These are phyloP conservation scores for Saccharomycopsis sp. DNA, from an alignment of 805 yeast genomes.

Conservation along the genomic window DNA sequence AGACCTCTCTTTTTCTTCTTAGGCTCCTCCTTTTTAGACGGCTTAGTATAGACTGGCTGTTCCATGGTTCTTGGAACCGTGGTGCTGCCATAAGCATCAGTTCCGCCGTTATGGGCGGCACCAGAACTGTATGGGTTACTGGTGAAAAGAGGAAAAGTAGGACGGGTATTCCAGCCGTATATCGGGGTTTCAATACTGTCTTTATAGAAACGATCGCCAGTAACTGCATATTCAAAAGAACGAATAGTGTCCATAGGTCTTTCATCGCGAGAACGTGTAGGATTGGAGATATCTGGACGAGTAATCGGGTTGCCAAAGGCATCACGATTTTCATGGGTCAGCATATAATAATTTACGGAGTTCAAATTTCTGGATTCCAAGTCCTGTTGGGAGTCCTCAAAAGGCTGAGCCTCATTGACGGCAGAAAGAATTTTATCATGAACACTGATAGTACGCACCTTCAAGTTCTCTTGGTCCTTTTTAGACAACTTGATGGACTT, in stretches of 20 bases:
- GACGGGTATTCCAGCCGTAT: slow-evolving; percentile 82
- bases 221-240: slow-evolving; percentile 86
- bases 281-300: slow-evolving; percentile 85
- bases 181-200: slow-evolving; percentile 74
- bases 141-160: slow-evolving; percentile 51
- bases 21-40: slow-evolving; percentile 33
- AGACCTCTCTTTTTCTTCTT: slow-evolving; percentile 67
- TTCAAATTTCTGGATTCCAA: slow-evolving; percentile 22
- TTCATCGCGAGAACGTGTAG: slow-evolving; percentile 88
- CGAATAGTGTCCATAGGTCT: slow-evolving; percentile 96
- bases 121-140: slow-evolving; percentile 7
- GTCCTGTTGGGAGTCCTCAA: slow-evolving; percentile 50
- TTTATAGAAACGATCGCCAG: slow-evolving; percentile 75
- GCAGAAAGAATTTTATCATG: slow-evolving; percentile 87
- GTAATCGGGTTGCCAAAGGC: slow-evolving; percentile 78
- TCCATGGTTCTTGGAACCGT: slow-evolving; percentile 29
- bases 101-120: slow-evolving; percentile 1
- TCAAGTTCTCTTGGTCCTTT: slow-evolving; percentile 48
- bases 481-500: slow-evolving; percentile 36
- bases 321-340: slow-evolving; percentile 39
- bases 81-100: slow-evolving; percentile 4
- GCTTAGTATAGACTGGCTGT: slow-evolving; percentile 49
- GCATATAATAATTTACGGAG: neutral
- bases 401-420: slow-evolving; percentile 94
- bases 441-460: slow-evolving; percentile 42